phyloP scores from a whole-genome alignment of 345 rosid species.

The Hypericum perforatum region DNA sequence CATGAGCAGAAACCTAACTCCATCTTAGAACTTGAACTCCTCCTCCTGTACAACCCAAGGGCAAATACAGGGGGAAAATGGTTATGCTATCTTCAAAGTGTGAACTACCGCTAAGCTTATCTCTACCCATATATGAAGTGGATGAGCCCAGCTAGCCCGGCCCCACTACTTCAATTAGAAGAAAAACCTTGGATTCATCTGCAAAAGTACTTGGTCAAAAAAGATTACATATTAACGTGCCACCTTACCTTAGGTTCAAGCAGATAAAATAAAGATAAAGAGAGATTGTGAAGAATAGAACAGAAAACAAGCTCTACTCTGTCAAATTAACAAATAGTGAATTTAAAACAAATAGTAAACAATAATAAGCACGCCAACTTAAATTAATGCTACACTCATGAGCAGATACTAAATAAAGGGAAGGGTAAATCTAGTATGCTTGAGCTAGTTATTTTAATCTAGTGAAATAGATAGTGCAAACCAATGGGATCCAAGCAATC shows the following conservation, averaged over 20 bases:
- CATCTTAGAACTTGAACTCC: slow-evolving; percentile 47
- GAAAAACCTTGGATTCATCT: slow-evolving; percentile 24
- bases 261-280: slow-evolving; percentile 10
- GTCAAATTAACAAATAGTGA: slow-evolving; percentile 25
- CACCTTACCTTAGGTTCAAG: slow-evolving; percentile 10
- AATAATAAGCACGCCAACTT: slow-evolving; percentile 54
- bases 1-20: slow-evolving; percentile 40
- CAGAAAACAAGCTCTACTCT: slow-evolving; percentile 9
- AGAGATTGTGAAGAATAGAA: slow-evolving; percentile 14
- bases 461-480: slow-evolving; percentile 51
- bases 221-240: slow-evolving; percentile 23
- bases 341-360: slow-evolving; percentile 39
- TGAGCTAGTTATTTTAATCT: slow-evolving; percentile 55
- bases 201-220: slow-evolving; percentile 23
- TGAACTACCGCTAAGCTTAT: slow-evolving; percentile 57
- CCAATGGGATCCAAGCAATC: slow-evolving; percentile 59
- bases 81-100: slow-evolving; percentile 56
- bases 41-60: slow-evolving; percentile 63
- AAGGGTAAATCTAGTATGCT: slow-evolving; percentile 40
- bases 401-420: slow-evolving; percentile 32
- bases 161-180: slow-evolving; percentile 32
- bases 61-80: slow-evolving; percentile 59
- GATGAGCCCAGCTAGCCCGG: slow-evolving; percentile 29
- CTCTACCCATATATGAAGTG: slow-evolving; percentile 35
- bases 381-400: slow-evolving; percentile 53